Base-by-base conservation (phyloP, 148 eudicot genomes). In the Pharnaceum exiguum region DNA sequence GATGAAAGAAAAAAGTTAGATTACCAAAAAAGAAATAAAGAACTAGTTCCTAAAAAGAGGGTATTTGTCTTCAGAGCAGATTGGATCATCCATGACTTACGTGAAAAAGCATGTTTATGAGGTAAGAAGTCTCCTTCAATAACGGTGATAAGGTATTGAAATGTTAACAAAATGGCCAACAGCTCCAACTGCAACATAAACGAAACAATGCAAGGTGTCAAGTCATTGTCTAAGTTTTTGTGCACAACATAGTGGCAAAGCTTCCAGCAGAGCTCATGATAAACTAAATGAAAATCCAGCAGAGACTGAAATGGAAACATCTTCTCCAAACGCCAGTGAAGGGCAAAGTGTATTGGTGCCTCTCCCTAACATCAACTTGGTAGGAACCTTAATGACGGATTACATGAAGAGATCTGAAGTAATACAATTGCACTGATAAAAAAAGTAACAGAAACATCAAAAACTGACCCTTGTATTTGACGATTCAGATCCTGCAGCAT, bases 111-210 rank as follows among this genome's bases (percentile, higher is more conserved):
- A 29, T 51, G 51, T 26, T 66, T 76, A 57, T 95, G 96, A 55
- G 96, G 89, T 57, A 58, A 18, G 66, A 85, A 78, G 65, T 93
- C 96, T 31, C 76, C 75, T 76, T 83, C 91, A 60, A 93, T 76
- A 51, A 77, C 80, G 65, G 35, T 59, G 57, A 89, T 37, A 25
- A 89, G 83, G 74, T 88, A 93, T 63, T 81, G 89, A 51, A 93
- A 66, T 59, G 82, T 62, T 46, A 85, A 48, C 99, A 85, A 81
- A 62, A 71, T 69, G 51, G 79, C 76, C 10, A 89, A 45, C 59
- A 70, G 56, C 95, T 88, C 82, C 67, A 81, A 69, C 59, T 66
- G 57, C 31, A 59, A 24, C 57, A 51, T 55, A 30, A 31, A 50
- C 60, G 31, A 55, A 26, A 19, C 24, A 52, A 49, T 48, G 5